These are phyloP conservation scores for Phlebiopsis flavidoalba DNA, from an alignment of 768 basidiomycete genomes.

Conservation along the genomic window DNA sequence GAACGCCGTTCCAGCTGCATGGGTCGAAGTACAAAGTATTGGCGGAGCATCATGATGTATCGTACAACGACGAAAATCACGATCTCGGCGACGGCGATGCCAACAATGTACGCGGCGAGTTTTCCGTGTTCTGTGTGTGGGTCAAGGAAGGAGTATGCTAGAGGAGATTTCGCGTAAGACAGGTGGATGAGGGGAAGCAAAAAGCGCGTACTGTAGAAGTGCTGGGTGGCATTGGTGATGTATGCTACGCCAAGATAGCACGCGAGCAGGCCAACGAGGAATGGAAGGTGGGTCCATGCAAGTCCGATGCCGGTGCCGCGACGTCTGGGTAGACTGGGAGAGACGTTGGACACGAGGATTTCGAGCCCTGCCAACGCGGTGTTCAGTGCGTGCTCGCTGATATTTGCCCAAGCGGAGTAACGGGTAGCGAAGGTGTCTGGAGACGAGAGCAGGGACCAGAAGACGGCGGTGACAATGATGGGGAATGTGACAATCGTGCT, in stretches of 20 bases:
- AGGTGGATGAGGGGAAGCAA: background rate
- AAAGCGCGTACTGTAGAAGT: slow-evolving; percentile 53
- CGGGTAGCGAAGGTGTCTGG: slow-evolving; percentile 34
- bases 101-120: slow-evolving; percentile 59
- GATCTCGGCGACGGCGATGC: slow-evolving; percentile 46
- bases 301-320: background rate
- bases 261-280: slow-evolving; percentile 44
- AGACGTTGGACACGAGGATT: slow-evolving; percentile 46
- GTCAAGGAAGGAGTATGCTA: slow-evolving; percentile 65
- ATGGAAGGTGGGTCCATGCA: slow-evolving; percentile 13
- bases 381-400: slow-evolving; percentile 62
- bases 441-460: slow-evolving; percentile 50
- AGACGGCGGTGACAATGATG: slow-evolving; percentile 58
- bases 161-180: background rate
- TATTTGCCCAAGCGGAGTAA: slow-evolving; percentile 47
- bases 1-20: slow-evolving; percentile 3
- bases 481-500: slow-evolving; percentile 51
- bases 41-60: slow-evolving; percentile 34
- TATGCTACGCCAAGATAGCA: slow-evolving; percentile 66
- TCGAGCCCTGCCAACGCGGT: slow-evolving; percentile 52
- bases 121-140: slow-evolving; percentile 36
- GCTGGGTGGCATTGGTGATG: slow-evolving; percentile 54
- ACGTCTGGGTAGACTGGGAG: slow-evolving; percentile 24
- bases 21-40: slow-evolving; percentile 23
- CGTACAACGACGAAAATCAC: slow-evolving; percentile 49